Conservation (phyloP, 2,329 filamentous ascomycete species). For the Colletotrichum spaethianum region DNA sequence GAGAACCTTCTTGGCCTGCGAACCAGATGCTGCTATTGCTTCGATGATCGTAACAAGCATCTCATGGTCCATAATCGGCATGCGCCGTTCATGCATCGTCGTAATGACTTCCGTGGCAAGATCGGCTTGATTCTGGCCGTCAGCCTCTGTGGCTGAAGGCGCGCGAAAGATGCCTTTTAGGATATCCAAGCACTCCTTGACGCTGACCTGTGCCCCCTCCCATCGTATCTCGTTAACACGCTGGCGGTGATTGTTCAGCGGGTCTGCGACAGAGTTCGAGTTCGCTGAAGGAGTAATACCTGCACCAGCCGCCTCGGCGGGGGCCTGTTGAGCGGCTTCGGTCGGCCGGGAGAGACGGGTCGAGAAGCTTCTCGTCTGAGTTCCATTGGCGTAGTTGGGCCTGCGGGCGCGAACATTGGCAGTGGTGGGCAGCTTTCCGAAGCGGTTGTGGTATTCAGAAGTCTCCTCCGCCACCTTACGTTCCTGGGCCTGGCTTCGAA, state of each 20-base stretch:
- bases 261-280: conserved; percentile 7
- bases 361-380: conserved; percentile 53
- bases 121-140: conserved; percentile 50
- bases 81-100: conserved; percentile 61
- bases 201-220: conserved; percentile 53
- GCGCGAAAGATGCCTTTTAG: conserved; percentile 56
- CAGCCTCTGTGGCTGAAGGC: conserved; percentile 41
- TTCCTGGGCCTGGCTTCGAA: conserved; percentile 45
- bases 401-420: conserved; percentile 21
- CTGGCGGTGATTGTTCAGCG: conserved; percentile 38
- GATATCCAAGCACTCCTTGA: conserved; percentile 54
- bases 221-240: conserved; percentile 57
- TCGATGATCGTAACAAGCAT: conserved; percentile 65
- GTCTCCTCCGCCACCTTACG: conserved; percentile 40
- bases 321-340: background rate
- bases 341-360: conserved; percentile 48
- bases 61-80: conserved; percentile 59
- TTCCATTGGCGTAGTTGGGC: conserved; percentile 40
- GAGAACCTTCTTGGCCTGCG: conserved; percentile 51
- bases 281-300: conserved; percentile 18
- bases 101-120: conserved; percentile 60
- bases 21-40: conserved; percentile 51
- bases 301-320: background rate
- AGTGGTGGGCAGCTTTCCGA: conserved; percentile 33
- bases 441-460: conserved; percentile 45